Base-by-base conservation (phyloP, 139 green algal species). In the Astrephomene gubernaculifera region DNA sequence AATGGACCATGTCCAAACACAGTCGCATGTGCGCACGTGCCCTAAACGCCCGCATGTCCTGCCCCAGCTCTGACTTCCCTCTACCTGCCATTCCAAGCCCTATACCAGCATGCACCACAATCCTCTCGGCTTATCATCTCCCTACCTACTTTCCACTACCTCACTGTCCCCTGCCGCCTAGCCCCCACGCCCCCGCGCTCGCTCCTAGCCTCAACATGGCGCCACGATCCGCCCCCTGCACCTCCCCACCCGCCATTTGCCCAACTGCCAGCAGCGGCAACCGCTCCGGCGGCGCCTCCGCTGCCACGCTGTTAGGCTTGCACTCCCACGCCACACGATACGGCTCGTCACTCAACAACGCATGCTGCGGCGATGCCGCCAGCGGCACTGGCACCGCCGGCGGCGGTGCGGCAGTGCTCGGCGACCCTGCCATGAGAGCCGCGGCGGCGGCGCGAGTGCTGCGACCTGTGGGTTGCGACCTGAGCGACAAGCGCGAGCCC, bases 311-410 rank as follows among this genome's bases (percentile, higher is more conserved):
- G 43, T 84, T 84, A 43, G 78, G 78, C 78, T 63, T 22, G 41
- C 78, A 84, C 78, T 84, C 78, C 78, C 78, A 84, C n/a, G 78
- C 78, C 60, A 84, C 78, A 6, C 60, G 41, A 63, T 75, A 84
- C 31, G 78, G 78, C 60, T 84, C 78, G 19, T 84, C 78, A 22
- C 78, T 75, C 60, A 84, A 63, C 60, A 84, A 63, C 63, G 63
- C 78, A 41, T 74, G 39, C 64, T 74, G 43, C 61, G 78, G 12
- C 0, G n/a, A 45, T 7, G 31, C 43, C 25, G 38, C 78, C 78
- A 84, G 63, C 4, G 78, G 78, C 61, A 84, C 78, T 63, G 78
- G 61, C 64, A 84, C 78, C 24, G 63, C 65, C n/a, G 78, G 78
- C 57, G 75, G 75, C 60, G 75, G 75, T 38, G 72, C 53, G 17